Evolutionary conservation across 1,139 yeast genomes (phyloP), one percentile per base, ranked within the genome.

Genomic region (Geotrichum restrictum): DNA sequence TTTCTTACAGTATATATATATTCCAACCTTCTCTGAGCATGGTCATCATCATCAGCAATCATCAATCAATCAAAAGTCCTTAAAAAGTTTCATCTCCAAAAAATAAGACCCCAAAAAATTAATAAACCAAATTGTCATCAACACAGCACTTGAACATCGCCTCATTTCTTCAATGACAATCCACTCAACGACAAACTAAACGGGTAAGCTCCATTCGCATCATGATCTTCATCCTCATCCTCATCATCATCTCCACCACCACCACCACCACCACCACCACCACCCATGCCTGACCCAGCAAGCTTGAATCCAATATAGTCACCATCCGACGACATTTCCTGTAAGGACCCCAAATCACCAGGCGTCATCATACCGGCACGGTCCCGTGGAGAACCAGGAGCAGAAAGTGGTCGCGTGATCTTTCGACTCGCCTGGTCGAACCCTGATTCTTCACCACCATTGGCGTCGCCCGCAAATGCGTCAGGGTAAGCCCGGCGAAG

Each of bases 271-370:
- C 29, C 29, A 36, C 74, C 79, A 44, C 74, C 80, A 36, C 74
- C 79, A 44, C 74, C 79, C n/a, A n/a, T n/a, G n/a, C n/a, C n/a
- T n/a, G n/a, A n/a, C 33, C 37, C 37, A 3, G 48, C 53, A 59
- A 91, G 76, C 61, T 77, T 82, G 80, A 94, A 93, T 10, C 84
- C 82, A 54, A 83, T 74, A 67, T 88, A 93, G 66, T 88, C 96
- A 52, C 85, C 94, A 38, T 88, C 78, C 65, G 84, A 85, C 54
- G 79, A 79, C 39, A 88, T 88, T 68, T 93, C 98, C 70, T 88
- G 97, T 63, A 93, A 75, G 11, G 96, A 84, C n/a, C 98, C 98
- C 61, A 93, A 78, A 69, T 93, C 98, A 48, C 98, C 98, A 0
- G 98, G 98, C 1, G 98, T 93, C 95, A 88, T 89, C 16, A 88